These are phyloP conservation scores for Pichia cactophila DNA, from an alignment of 1,139 yeast species.

Conservation along the genomic window DNA sequence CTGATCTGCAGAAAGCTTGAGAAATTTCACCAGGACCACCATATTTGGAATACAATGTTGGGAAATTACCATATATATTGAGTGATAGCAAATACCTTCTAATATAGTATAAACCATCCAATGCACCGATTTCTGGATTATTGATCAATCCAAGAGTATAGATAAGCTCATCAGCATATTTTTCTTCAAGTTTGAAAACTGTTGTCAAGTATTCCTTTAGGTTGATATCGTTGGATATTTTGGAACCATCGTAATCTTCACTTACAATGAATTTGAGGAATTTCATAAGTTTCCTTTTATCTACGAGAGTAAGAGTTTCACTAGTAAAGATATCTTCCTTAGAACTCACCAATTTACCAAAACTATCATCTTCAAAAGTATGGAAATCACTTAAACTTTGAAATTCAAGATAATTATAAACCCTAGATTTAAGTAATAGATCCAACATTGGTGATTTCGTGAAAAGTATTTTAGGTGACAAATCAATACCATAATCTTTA, in stretches of 20 bases:
- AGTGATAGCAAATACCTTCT: slow-evolving; percentile 79
- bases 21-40: slow-evolving; percentile 96
- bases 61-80: slow-evolving; percentile 91
- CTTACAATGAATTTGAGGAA: slow-evolving; percentile 82
- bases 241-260: slow-evolving; percentile 19
- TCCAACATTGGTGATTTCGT: slow-evolving; percentile 81
- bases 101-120: slow-evolving; percentile 71
- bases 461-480: slow-evolving; percentile 83
- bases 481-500: slow-evolving; percentile 77
- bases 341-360: slow-evolving; percentile 74
- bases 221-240: slow-evolving; percentile 13
- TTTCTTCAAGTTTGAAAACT: slow-evolving; percentile 56
- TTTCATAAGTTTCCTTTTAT: slow-evolving; percentile 85
- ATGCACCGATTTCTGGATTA: slow-evolving; percentile 51
- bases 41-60: slow-evolving; percentile 83
- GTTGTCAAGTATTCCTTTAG: slow-evolving; percentile 43
- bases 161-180: slow-evolving; percentile 76
- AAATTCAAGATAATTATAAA: slow-evolving; percentile 85
- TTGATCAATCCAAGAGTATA: slow-evolving; percentile 79
- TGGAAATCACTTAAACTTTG: slow-evolving; percentile 85
- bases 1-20: slow-evolving; percentile 95
- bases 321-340: slow-evolving; percentile 93
- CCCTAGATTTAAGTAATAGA: slow-evolving; percentile 73
- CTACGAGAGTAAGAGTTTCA: slow-evolving; percentile 63
- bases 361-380: slow-evolving; percentile 82